These are phyloP conservation scores for Lecanoromycetidae sp. DNA, from an alignment of 2,329 filamentous ascomycete genomes.

Conservation along the genomic window DNA sequence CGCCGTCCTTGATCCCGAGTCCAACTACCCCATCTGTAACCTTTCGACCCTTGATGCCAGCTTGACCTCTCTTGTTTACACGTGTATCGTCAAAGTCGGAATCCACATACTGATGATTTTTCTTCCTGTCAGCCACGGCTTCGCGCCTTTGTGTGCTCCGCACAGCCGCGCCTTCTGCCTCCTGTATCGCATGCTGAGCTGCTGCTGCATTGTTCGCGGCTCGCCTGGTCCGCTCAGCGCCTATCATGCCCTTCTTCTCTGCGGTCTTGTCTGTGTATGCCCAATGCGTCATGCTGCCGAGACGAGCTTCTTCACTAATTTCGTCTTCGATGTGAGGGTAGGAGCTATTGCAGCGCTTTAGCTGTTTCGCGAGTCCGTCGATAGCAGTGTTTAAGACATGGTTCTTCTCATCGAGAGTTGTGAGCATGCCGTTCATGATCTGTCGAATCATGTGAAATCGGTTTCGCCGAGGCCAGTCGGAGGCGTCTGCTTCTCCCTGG, in stretches of 20 bases:
- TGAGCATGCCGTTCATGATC: constrained; percentile 71
- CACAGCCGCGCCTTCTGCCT: constrained; percentile 70
- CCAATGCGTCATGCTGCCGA: constrained; percentile 88
- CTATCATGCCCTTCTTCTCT: constrained; percentile 44
- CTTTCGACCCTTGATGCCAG: constrained; percentile 52
- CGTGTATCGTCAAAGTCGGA: constrained; percentile 64
- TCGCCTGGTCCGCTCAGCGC: constrained; percentile 61
- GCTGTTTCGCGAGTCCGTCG: constrained; percentile 73
- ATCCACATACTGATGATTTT: constrained; percentile 58
- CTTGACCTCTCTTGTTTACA: constrained; percentile 45
- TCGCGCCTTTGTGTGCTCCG: constrained; percentile 78
- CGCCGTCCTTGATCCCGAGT: constrained; percentile 51
- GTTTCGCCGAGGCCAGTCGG: constrained; percentile 55
- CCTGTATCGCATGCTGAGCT: constrained; percentile 62
- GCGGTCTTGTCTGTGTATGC: constrained; percentile 72
- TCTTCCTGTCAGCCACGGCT: constrained; percentile 64
- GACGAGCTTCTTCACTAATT: constrained; percentile 87
- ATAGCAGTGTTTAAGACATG: constrained; percentile 90
- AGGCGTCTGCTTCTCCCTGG: neutral
- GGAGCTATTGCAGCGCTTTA: constrained; percentile 72
- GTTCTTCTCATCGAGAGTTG: constrained; percentile 93
- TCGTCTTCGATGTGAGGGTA: constrained; percentile 78
- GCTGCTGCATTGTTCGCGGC: constrained; percentile 58
- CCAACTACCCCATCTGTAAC: constrained; percentile 45
- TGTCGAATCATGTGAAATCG: constrained; percentile 67